Evolutionary conservation across 225 moss, liverwort and hornwort species (phyloP).

Genomic region (Bryum argenteum): DNA sequence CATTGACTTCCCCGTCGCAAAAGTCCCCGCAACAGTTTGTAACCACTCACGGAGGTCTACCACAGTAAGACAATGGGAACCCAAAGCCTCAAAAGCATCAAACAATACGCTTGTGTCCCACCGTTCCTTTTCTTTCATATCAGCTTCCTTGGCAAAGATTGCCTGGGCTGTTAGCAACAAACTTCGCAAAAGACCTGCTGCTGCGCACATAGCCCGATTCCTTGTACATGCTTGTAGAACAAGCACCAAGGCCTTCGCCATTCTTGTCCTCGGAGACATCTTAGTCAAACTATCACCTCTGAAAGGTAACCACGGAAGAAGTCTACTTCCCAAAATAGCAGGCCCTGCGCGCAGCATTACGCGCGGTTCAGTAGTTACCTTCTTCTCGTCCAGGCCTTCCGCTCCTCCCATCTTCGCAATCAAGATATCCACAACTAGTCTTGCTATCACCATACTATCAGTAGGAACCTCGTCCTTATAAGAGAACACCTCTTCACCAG

Average conservation of each 20-base stretch:
- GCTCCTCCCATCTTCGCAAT: slow-evolving; percentile 96
- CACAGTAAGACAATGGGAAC: slow-evolving; percentile 88
- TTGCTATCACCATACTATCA: slow-evolving; percentile 58
- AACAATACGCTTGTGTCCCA: slow-evolving; percentile 78
- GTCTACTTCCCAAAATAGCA: slow-evolving; percentile 77
- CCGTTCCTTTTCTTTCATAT: slow-evolving; percentile 44
- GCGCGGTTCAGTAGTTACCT: slow-evolving; percentile 72
- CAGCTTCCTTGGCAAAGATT: slow-evolving; percentile 58
- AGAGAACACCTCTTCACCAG: slow-evolving; percentile 63
- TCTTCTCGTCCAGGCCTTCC: slow-evolving; percentile 77
- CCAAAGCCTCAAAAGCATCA: slow-evolving; percentile 87
- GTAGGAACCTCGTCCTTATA: slow-evolving; percentile 40
- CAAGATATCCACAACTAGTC: slow-evolving; percentile 83
- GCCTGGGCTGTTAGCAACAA: slow-evolving; percentile 68
- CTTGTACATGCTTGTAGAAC: slow-evolving; percentile 90
- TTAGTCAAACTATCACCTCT: slow-evolving; percentile 42
- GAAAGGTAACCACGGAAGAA: slow-evolving; percentile 85
- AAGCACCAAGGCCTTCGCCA: slow-evolving; percentile 80
- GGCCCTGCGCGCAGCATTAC: slow-evolving; percentile 93
- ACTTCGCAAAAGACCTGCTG: slow-evolving; percentile 75
- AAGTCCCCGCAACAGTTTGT: slow-evolving; percentile 70
- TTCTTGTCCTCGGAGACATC: slow-evolving; percentile 77
- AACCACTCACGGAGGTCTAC: slow-evolving; percentile 95
- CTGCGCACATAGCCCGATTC: slow-evolving; percentile 95
- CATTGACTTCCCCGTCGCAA: slow-evolving; percentile 74